A percentile compares a stretch with the other conserved stretches of the same genome.
Conservation (phyloP, 352 stramenopile species). For the Thalassiosira delicatula region DNA sequence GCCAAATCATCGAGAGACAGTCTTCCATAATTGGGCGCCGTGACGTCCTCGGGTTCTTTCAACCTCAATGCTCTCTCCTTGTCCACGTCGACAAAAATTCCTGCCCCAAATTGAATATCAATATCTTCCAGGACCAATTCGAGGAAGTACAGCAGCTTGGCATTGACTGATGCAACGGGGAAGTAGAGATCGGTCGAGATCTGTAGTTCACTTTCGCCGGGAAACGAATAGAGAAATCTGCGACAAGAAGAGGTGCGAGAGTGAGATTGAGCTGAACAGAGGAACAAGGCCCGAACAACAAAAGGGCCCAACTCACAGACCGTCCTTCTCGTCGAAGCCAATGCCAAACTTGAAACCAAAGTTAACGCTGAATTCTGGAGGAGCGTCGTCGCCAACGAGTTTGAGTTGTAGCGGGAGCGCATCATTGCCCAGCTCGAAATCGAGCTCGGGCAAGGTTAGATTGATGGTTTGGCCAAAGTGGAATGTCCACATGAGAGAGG, state of each 20-base stretch:
- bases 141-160: conserved; percentile 31
- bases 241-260: background rate
- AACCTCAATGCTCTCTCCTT: conserved; percentile 27
- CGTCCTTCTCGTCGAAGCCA: background rate
- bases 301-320: background rate
- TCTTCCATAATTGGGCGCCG: background rate
- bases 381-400: background rate
- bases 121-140: conserved; percentile 7
- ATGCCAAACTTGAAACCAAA: background rate
- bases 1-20: background rate
- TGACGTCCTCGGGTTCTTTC: background rate
- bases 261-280: background rate
- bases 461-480: conserved; percentile 33
- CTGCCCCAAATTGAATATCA: conserved; percentile 10
- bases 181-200: conserved; percentile 3
- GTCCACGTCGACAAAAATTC: conserved; percentile 45
- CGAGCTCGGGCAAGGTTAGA: conserved; percentile 34
- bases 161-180: background rate
- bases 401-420: conserved; percentile 43
- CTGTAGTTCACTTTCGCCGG: background rate
- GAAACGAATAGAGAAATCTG: conserved; percentile 20
- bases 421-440: conserved; percentile 44
- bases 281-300: background rate
- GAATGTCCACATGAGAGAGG: conserved; percentile 54
- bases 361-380: background rate